Base-by-base conservation (phyloP, 2,329 filamentous ascomycete genomes). In the Verticillium albo-atrum region DNA sequence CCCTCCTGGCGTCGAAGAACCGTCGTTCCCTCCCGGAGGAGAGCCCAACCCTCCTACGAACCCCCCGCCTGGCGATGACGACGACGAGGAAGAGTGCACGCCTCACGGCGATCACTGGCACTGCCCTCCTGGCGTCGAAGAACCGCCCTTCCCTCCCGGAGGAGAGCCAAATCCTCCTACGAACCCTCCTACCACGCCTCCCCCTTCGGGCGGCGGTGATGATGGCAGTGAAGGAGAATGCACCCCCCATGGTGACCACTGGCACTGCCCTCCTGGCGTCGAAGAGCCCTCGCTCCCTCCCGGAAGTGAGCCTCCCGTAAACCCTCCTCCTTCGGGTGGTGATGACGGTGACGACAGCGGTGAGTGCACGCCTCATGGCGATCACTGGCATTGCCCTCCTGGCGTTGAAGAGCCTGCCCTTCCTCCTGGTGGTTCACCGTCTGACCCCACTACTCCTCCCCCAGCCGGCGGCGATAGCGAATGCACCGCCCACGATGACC, bases 231-330 rank as follows among this genome's bases (percentile, higher is more conserved):
- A 50, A 12, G 42, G 20, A 25, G 42, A 50, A 10, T 58, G 57
- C 32, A 52, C 23, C 17, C 51, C 57, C 5, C 57, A 58, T 17
- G 57, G 26, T 9, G 57, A 58, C 28, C 57, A 58, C 52, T 58
- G 57, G 57, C 57, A 66, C 37, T 66, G 64, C 47, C 64, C 63
- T 6, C 59, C 62, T 1, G 64, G 63, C 20, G 63, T 64, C 7
- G 23, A 42, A 9, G 42, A 58, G 14, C 56, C 56, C 14, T 15
- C 56, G 17, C 26, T 26, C n/a, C 42, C 47, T 26, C 56, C 56
- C 17, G 54, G 54, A 4, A 56, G 54, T 14, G 37, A 37, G n/a
- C 42, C 57, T 15, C 47, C 59, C 10, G 57, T 27, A 2, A n/a
- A 25, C 26, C 20, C 35, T 12, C 54, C 54, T 17, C 54, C 56